Percentiles rank a stretch among this genome's conserved stretches.
These are phyloP conservation scores for Talaromyces amestolkiae DNA, from an alignment of 2,329 filamentous ascomycete genomes.

Conservation along the genomic window DNA sequence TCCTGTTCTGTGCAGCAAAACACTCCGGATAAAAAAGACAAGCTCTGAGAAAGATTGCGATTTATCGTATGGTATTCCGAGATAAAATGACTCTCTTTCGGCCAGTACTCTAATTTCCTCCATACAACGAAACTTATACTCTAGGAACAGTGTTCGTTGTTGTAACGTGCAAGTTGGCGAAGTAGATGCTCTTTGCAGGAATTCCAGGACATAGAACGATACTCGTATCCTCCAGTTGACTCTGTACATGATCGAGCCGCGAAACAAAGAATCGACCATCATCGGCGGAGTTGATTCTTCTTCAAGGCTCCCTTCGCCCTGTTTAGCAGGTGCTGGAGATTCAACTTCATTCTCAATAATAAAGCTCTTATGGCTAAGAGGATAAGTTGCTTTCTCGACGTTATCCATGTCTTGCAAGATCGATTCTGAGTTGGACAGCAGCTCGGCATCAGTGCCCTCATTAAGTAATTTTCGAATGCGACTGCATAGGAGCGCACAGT, in stretches of 20 bases:
- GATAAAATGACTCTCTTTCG: not conserved
- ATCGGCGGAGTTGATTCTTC: not conserved
- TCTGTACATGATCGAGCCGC: not conserved
- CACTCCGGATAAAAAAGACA: not conserved
- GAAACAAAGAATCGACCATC: not conserved
- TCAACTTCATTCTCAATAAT: conserved; percentile 1
- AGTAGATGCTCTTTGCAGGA: not conserved
- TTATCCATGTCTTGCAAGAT: conserved; percentile 10
- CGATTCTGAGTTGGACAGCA: not conserved
- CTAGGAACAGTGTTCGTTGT: not conserved
- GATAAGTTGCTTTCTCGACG: conserved; percentile 7
- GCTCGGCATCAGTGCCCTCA: not conserved
- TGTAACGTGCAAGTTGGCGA: not conserved
- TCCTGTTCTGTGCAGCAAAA: not conserved
- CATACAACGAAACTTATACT: not conserved
- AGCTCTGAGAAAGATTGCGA: not conserved
- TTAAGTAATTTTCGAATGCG: not conserved
- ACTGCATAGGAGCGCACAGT: conserved; percentile 9
- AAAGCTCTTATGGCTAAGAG: not conserved
- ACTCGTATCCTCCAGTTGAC: conserved; percentile 1
- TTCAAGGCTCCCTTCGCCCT: not conserved
- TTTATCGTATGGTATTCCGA: not conserved
- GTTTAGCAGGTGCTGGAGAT: not conserved
- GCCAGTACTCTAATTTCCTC: not conserved
- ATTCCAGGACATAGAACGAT: not conserved